phyloP scores from a whole-genome alignment of 345 rosid species.

The Hypericum perforatum region DNA sequence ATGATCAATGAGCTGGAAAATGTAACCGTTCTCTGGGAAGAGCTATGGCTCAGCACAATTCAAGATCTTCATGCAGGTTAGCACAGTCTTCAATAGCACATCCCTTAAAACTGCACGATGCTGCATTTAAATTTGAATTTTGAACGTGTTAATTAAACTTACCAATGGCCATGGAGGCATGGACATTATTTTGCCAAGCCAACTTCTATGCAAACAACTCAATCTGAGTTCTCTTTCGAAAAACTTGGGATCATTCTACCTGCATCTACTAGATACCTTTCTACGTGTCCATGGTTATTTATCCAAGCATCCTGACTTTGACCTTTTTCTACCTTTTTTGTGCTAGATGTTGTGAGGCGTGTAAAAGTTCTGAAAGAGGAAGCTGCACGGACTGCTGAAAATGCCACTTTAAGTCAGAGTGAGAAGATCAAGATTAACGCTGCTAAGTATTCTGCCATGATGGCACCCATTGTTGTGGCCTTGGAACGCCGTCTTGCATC shows the following conservation, averaged over 20 bases:
- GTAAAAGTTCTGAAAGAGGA: slow-evolving; percentile 78
- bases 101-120: slow-evolving; percentile 10
- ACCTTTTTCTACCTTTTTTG: slow-evolving; percentile 8
- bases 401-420: slow-evolving; percentile 70
- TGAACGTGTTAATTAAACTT: neutral
- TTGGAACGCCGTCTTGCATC: slow-evolving; percentile 88
- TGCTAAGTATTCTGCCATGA: slow-evolving; percentile 90
- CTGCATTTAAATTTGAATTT: slow-evolving; percentile 6
- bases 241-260: too few relatives aligned
- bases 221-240: too few relatives aligned
- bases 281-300: neutral
- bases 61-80: slow-evolving; percentile 94
- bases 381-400: slow-evolving; percentile 75
- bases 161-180: too few relatives aligned
- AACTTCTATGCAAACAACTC: too few relatives aligned
- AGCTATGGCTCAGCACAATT: slow-evolving; percentile 92
- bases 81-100: slow-evolving; percentile 8
- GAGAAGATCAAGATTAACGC: slow-evolving; percentile 84
- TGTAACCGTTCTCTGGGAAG: slow-evolving; percentile 96
- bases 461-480: slow-evolving; percentile 85
- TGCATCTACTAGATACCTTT: neutral
- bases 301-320: neutral
- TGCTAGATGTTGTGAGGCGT: slow-evolving; percentile 79
- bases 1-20: slow-evolving; percentile 84
- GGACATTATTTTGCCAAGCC: too few relatives aligned